phyloP scores from a whole-genome alignment of 495 filamentous ascomycete genomes.

The Durotheca rogersii region DNA sequence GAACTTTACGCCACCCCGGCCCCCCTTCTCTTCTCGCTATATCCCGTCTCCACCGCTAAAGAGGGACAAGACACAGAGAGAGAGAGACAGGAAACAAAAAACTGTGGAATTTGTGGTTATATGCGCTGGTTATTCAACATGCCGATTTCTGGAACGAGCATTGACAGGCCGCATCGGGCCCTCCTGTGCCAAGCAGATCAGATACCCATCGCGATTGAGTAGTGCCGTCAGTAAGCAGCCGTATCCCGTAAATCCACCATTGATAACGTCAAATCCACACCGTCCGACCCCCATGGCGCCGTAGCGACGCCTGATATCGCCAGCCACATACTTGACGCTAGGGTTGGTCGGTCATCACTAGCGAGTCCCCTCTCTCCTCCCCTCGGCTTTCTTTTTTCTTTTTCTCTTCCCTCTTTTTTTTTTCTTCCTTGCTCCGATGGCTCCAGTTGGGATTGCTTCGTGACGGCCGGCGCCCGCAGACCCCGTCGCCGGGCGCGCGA shows the following conservation, averaged over 20 bases:
- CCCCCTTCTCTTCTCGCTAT: background rate
- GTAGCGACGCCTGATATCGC: conserved; percentile 13
- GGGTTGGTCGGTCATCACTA: too few relatives aligned
- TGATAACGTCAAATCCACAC: conserved; percentile 17
- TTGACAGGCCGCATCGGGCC: conserved; percentile 7
- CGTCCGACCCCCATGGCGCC: conserved; percentile 16
- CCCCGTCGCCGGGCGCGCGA: conserved; percentile 7
- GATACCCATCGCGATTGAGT: conserved; percentile 24
- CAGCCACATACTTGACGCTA: conserved; percentile 10
- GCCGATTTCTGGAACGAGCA: conserved; percentile 7
- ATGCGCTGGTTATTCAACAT: conserved; percentile 13
- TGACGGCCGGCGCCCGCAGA: conserved; percentile 1
- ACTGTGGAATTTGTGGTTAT: conserved; percentile 7
- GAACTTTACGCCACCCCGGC: too few relatives aligned
- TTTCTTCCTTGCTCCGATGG: too few relatives aligned
- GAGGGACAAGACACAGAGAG: too few relatives aligned
- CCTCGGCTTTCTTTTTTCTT: too few relatives aligned
- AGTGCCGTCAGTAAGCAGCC: conserved; percentile 29
- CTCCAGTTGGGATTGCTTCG: too few relatives aligned
- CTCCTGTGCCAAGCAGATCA: conserved; percentile 13
- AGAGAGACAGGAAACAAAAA: too few relatives aligned
- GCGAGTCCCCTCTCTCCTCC: too few relatives aligned
- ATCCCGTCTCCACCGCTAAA: background rate
- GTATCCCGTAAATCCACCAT: conserved; percentile 34
- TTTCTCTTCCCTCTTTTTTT: too few relatives aligned